Base-by-base conservation (phyloP, 2,329 filamentous ascomycete genomes). In the Kalmusia sp. region DNA sequence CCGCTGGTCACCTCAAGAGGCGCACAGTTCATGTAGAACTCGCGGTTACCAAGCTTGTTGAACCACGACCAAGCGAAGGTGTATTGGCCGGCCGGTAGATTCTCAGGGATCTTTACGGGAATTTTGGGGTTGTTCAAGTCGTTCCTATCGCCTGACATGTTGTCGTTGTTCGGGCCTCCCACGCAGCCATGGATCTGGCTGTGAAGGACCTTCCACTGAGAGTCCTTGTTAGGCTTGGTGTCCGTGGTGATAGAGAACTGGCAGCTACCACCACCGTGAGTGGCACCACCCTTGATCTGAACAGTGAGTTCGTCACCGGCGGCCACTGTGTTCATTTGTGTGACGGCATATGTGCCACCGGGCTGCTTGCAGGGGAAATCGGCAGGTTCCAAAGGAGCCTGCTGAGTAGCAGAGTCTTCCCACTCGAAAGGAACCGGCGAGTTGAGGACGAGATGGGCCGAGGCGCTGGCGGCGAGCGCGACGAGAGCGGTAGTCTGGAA, bases 1-100 rank as follows among this genome's bases (percentile, higher is more conserved):
- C 43, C 76, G 3, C 74, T 77, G 0, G 84, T 84, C 21, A 98
- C 81, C 0, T 80, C 83, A 41, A 96, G 74, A 0, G 91, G 86
- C 0, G 89, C 91, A 64, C 93, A 99, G 82, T 96, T 96, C 92
- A 96, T 96, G 82, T 98, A 97, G 83, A 96, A 92, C 72, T 98
- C 95, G 1, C 93, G 88, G 79, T 96, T 96, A 2, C 95, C 95
- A 8, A 96, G 69, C 54, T 89, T 89, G 76, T 98, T 98, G 76
- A 96, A 86, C 95, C 95, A 98, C 0, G 92, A 92, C 92, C 93
- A 98, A 0, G 91, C 91, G 4, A 98, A 80, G 0, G 87, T 90
- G 44, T 91, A 93, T 17, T 89, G 82, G 1, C 93, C 95, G 0
- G 86, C 76, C 2, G 87, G 85, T 25, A 97, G 82, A 12, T 86